A percentile compares a stretch with the other conserved stretches of the same genome.
phyloP scores from a whole-genome alignment of 163 green algal genomes.

The Chloroidium sp. region DNA sequence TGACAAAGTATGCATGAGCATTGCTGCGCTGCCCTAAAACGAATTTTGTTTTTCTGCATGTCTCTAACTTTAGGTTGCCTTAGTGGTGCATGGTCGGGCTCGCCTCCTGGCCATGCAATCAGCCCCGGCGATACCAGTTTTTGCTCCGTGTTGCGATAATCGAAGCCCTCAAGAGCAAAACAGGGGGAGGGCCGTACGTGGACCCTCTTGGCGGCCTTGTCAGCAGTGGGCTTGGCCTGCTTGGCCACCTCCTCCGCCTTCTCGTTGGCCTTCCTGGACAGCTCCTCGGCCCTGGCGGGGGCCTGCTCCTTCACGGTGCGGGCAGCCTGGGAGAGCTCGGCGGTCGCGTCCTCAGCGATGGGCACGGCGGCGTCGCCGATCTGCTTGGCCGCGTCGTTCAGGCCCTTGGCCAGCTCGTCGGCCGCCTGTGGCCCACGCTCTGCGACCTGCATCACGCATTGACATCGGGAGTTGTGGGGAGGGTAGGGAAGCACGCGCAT shows the following conservation, averaged over 20 bases:
- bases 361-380: background rate
- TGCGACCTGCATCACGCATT: background rate
- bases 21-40: too few species aligned
- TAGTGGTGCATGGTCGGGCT: too few species aligned
- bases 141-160: too few species aligned
- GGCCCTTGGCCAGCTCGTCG: background rate
- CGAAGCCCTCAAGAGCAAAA: too few species aligned
- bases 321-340: background rate
- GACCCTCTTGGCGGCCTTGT: too few species aligned
- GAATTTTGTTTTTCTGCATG: too few species aligned
- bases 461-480: background rate
- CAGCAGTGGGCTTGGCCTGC: too few species aligned
- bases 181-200: too few species aligned
- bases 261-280: background rate
- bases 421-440: background rate
- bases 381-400: conserved; percentile 7
- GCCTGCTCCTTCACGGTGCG: background rate
- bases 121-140: too few species aligned
- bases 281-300: background rate
- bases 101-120: too few species aligned
- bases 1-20: too few species aligned
- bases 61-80: too few species aligned
- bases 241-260: background rate
- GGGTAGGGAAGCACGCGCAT: background rate
- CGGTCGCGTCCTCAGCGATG: background rate